Evolutionary conservation across 495 filamentous ascomycete species (phyloP).

Genomic region (Talaromyces nanjingensis): DNA sequence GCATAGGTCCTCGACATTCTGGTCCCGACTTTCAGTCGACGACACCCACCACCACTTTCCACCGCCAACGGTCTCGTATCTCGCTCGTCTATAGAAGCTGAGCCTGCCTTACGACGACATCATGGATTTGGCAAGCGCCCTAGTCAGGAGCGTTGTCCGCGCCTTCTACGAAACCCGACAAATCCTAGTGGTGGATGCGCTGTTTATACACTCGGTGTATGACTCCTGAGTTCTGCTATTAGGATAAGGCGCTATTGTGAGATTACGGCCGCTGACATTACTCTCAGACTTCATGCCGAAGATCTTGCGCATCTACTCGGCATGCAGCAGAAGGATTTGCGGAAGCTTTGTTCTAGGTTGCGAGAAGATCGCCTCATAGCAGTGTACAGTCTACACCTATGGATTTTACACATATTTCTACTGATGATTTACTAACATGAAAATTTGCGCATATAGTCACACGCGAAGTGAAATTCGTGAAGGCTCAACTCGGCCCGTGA

Average conservation of each 20-base stretch:
- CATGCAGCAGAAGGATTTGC: slow-evolving; percentile 81
- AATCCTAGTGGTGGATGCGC: slow-evolving; percentile 84
- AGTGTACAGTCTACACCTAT: slow-evolving; percentile 46
- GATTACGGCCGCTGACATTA: slow-evolving; percentile 15
- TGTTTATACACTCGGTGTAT: slow-evolving; percentile 84
- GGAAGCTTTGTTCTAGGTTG: slow-evolving; percentile 76
- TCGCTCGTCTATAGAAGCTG: neutral
- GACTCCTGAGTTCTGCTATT: slow-evolving; percentile 16
- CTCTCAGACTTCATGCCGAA: slow-evolving; percentile 65
- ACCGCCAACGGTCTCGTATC: neutral
- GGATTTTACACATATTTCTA: slow-evolving; percentile 2
- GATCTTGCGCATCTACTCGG: slow-evolving; percentile 81
- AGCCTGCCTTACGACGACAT: neutral
- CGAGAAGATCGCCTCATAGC: slow-evolving; percentile 78
- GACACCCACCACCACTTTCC: neutral
- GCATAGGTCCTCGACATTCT: neutral
- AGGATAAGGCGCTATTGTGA: slow-evolving; percentile 1
- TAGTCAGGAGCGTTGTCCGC: slow-evolving; percentile 82
- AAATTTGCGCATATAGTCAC: slow-evolving; percentile 41
- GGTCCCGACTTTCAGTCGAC: neutral
- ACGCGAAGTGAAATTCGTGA: slow-evolving; percentile 73
- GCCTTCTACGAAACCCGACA: slow-evolving; percentile 90
- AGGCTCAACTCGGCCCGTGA: slow-evolving; percentile 72
- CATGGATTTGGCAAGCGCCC: slow-evolving; percentile 82
- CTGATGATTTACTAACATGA: slow-evolving; percentile 12